A percentile compares a stretch with the other conserved stretches of the same genome.
phyloP scores from a whole-genome alignment of 176 grass and related monocot genomes.

The Carex parvula region DNA sequence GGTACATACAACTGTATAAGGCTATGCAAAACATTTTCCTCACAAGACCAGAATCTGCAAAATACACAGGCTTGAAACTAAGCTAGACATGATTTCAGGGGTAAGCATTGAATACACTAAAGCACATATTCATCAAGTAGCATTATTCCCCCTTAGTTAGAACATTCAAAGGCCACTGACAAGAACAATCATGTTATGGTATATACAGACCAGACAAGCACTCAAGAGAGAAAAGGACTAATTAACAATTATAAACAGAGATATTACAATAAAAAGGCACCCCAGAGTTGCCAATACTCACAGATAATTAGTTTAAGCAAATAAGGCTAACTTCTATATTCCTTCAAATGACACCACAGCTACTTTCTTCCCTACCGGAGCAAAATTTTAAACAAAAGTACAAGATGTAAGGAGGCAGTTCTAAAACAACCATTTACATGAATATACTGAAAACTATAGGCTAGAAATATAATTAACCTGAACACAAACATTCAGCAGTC shows the following conservation, averaged over 20 bases:
- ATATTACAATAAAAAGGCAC: slow-evolving; percentile 17
- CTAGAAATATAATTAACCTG: slow-evolving; percentile 20
- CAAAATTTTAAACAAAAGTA: background rate
- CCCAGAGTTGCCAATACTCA: slow-evolving; percentile 21
- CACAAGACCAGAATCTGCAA: background rate
- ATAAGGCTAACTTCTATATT: slow-evolving; percentile 24
- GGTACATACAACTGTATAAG: background rate
- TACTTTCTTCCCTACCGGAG: slow-evolving; percentile 21
- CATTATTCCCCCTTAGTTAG: background rate
- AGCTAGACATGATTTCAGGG: background rate
- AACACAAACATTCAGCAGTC: slow-evolving; percentile 16
- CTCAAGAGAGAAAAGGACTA: background rate
- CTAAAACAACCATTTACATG: background rate
- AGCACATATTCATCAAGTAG: background rate
- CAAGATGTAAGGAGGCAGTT: slow-evolving; percentile 7
- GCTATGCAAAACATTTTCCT: background rate
- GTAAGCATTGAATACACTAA: background rate
- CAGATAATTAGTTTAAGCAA: slow-evolving; percentile 27
- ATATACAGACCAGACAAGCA: slow-evolving; percentile 19
- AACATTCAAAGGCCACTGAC: slow-evolving; percentile 8
- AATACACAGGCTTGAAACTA: background rate
- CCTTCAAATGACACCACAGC: slow-evolving; percentile 18
- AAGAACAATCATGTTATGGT: background rate
- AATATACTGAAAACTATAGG: slow-evolving; percentile 8
- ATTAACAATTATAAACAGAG: slow-evolving; percentile 23